phyloP scores from a whole-genome alignment of 805 yeast genomes.

The Saturnispora besseyi region DNA sequence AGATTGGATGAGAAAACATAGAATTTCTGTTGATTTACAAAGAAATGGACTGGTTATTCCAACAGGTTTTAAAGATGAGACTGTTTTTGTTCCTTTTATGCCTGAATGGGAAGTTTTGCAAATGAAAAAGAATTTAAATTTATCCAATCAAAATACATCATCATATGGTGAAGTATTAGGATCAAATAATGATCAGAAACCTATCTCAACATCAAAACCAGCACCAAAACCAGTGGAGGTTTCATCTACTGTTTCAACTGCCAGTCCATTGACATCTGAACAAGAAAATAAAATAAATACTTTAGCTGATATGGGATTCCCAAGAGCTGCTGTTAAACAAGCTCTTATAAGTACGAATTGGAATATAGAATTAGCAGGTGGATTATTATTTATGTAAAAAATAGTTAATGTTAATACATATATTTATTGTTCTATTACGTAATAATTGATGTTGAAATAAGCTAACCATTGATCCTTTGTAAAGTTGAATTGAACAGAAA shows the following conservation, averaged over 20 bases:
- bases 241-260: constrained; percentile 15
- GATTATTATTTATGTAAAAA: constrained; percentile 43
- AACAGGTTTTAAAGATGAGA: constrained; percentile 39
- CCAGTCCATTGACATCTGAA: constrained; percentile 13
- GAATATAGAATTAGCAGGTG: constrained; percentile 80
- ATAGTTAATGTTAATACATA: neutral
- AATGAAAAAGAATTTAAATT: constrained; percentile 17
- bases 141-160: neutral
- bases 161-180: constrained; percentile 2
- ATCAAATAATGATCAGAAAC: neutral
- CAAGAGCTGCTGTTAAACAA: constrained; percentile 47
- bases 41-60: constrained; percentile 40
- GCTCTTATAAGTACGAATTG: constrained; percentile 67
- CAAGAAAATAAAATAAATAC: constrained; percentile 29
- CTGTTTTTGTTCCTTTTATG: constrained; percentile 11
- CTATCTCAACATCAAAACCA: neutral
- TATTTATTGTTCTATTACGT: no score
- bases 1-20: constrained; percentile 86
- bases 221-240: neutral
- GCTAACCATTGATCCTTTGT: no score
- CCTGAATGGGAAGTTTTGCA: constrained; percentile 16
- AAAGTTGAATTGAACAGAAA: no score
- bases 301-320: constrained; percentile 63
- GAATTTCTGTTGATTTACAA: constrained; percentile 68
- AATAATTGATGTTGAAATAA: no score